Percentiles rank a stretch among this genome's conserved stretches.
Conservation (phyloP, 345 rosid genomes). For the Dovyalis caffra region DNA sequence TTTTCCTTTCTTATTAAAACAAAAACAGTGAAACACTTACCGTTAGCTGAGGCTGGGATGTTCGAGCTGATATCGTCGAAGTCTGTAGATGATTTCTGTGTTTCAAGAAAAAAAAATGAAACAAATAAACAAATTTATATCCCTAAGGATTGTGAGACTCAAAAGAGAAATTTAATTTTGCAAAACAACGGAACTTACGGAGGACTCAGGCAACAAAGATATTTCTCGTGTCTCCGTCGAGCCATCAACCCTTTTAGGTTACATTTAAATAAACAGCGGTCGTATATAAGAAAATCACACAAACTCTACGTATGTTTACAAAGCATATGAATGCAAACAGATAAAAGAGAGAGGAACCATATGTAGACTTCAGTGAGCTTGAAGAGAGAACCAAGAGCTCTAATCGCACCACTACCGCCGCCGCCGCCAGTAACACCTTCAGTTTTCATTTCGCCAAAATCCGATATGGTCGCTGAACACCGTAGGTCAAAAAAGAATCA, state of each 20-base stretch:
- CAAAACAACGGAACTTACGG: constrained; percentile 33
- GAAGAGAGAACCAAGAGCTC: constrained; percentile 69
- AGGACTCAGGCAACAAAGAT: constrained; percentile 25
- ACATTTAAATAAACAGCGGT: neutral
- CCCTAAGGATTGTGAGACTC: neutral
- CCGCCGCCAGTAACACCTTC: too few species aligned
- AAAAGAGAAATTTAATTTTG: neutral
- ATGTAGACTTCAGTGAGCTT: constrained; percentile 68
- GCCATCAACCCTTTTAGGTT: constrained; percentile 58
- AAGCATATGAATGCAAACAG: neutral
- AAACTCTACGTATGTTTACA: neutral
- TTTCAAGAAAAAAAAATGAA: constrained; percentile 2
- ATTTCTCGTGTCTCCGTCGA: constrained; percentile 33
- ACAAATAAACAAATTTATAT: neutral
- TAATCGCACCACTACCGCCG: constrained; percentile 33
- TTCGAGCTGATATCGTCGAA: constrained; percentile 25
- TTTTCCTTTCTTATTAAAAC: too few species aligned
- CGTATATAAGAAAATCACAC: neutral
- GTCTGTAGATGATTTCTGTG: constrained; percentile 33
- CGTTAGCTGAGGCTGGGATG: constrained; percentile 10
- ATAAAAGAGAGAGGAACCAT: constrained; percentile 40
- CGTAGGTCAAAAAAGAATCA: neutral
- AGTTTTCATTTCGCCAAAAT: constrained; percentile 20
- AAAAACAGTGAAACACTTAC: constrained; percentile 24
- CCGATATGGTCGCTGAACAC: neutral